Percentiles rank a stretch among this genome's conserved stretches.
These are phyloP conservation scores for Phytomonas francai DNA, from an alignment of 208 protist genomes.

Conservation along the genomic window DNA sequence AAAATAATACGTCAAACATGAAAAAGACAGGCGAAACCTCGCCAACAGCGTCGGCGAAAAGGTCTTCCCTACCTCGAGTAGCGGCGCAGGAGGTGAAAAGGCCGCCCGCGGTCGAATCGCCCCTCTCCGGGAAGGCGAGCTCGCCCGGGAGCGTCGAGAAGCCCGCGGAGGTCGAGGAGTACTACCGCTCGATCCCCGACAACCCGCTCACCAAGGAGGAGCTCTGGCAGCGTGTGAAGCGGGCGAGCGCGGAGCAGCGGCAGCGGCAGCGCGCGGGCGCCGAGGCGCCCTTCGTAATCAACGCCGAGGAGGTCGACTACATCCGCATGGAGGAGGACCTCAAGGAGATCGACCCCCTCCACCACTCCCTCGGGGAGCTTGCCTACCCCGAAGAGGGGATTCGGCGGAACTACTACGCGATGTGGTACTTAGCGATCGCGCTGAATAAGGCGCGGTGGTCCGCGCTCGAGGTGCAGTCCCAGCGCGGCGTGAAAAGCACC, in stretches of 20 bases:
- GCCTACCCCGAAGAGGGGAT: slow-evolving; percentile 45
- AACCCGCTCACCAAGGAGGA: slow-evolving; percentile 81
- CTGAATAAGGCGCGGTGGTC: slow-evolving; percentile 86
- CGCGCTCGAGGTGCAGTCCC: slow-evolving; percentile 85
- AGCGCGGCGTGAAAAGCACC: slow-evolving; percentile 81
- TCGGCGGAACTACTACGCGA: slow-evolving; percentile 79
- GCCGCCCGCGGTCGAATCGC: background rate
- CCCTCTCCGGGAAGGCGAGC: slow-evolving; percentile 4
- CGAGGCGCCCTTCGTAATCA: slow-evolving; percentile 26
- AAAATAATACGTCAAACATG: slow-evolving; percentile 2
- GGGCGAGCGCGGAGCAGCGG: slow-evolving; percentile 30
- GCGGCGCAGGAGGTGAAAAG: background rate
- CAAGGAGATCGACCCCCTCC: slow-evolving; percentile 62
- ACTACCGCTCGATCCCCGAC: slow-evolving; percentile 68
- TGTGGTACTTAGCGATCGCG: slow-evolving; percentile 79
- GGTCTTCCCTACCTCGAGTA: background rate
- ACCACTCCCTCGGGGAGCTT: slow-evolving; percentile 76
- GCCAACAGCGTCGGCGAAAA: too few relatives aligned
- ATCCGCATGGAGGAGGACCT: slow-evolving; percentile 76
- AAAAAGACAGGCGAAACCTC: too few relatives aligned
- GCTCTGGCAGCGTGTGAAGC: slow-evolving; percentile 70
- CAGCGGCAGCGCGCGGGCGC: slow-evolving; percentile 8
- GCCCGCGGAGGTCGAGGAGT: slow-evolving; percentile 55
- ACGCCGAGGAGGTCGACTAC: slow-evolving; percentile 68
- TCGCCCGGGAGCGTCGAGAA: background rate